Percentiles rank a stretch among this genome's conserved stretches.
phyloP scores from a whole-genome alignment of 2,329 filamentous ascomycete species.

The Trichoderma afroharzianum region DNA sequence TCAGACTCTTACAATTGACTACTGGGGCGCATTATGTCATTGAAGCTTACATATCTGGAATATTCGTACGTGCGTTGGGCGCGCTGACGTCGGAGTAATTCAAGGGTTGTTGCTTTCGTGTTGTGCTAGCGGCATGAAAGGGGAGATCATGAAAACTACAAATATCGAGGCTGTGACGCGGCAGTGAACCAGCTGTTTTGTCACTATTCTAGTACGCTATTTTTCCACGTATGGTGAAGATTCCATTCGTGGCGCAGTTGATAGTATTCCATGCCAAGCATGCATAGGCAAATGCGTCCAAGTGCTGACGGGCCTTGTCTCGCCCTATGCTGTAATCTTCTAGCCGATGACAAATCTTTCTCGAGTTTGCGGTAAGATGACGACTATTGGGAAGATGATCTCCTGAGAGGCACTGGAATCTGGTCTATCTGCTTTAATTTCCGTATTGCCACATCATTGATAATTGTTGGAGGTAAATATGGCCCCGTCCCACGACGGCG shows the following conservation, averaged over 20 bases:
- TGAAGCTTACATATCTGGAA: neutral
- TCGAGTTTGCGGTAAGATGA: neutral
- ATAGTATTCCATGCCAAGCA: neutral
- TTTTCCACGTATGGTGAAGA: neutral
- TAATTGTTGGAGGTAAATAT: neutral
- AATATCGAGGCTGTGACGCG: neutral
- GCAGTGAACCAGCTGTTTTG: neutral
- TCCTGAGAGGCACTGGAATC: neutral
- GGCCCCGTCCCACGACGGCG: neutral
- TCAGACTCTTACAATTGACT: neutral
- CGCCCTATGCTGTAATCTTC: neutral
- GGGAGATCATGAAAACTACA: neutral
- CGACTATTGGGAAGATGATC: neutral
- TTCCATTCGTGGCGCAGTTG: neutral
- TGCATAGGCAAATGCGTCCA: neutral
- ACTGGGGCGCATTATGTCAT: neutral
- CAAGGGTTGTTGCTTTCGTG: neutral
- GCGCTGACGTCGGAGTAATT: neutral
- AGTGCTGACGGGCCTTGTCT: slow-evolving; percentile 5
- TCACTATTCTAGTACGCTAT: neutral
- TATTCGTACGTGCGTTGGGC: neutral
- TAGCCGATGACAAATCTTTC: slow-evolving; percentile 13
- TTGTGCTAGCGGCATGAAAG: neutral
- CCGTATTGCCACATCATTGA: neutral
- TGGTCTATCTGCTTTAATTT: neutral